phyloP scores from a whole-genome alignment of 2,329 filamentous ascomycete genomes.

The Torrubiella hemipterigena region DNA sequence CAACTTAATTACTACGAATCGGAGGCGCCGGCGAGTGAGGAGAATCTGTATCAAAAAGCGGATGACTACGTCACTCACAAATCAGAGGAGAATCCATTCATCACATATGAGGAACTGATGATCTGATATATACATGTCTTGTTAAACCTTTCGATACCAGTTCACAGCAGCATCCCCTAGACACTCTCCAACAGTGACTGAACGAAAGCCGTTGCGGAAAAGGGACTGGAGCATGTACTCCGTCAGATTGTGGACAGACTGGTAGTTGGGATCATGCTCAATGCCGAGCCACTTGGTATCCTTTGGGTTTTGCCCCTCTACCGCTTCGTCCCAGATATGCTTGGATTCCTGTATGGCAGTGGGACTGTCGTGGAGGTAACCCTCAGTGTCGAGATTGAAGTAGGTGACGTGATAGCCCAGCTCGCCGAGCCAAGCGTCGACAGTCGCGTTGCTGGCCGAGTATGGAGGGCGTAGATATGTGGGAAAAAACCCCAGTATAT shows the following conservation, averaged over 20 bases:
- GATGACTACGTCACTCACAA: no score
- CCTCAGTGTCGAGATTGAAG: slow-evolving; percentile 49
- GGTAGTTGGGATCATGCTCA: slow-evolving; percentile 36
- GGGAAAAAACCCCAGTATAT: slow-evolving; percentile 26
- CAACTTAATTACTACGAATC: no score
- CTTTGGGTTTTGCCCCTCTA: slow-evolving; percentile 18
- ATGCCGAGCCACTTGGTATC: slow-evolving; percentile 35
- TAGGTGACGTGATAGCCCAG: slow-evolving; percentile 47
- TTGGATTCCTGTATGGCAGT: slow-evolving; percentile 34
- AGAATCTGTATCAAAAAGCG: no score
- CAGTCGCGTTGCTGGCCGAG: slow-evolving; percentile 28
- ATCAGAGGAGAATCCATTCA: no score
- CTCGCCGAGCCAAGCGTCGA: slow-evolving; percentile 24
- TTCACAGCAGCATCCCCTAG: slow-evolving; percentile 28
- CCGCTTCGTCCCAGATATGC: slow-evolving; percentile 20
- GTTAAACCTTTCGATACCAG: slow-evolving; percentile 28
- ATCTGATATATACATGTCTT: no score
- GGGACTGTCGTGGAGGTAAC: slow-evolving; percentile 40
- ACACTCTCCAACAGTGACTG: slow-evolving; percentile 40
- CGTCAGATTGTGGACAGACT: slow-evolving; percentile 29
- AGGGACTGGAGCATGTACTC: slow-evolving; percentile 30
- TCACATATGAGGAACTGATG: no score
- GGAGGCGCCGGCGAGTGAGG: no score
- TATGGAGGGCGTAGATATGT: slow-evolving; percentile 34
- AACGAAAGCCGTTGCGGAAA: slow-evolving; percentile 24